Conservation (phyloP, 306 rosid species). For the Fragaria nilgerrensis region DNA sequence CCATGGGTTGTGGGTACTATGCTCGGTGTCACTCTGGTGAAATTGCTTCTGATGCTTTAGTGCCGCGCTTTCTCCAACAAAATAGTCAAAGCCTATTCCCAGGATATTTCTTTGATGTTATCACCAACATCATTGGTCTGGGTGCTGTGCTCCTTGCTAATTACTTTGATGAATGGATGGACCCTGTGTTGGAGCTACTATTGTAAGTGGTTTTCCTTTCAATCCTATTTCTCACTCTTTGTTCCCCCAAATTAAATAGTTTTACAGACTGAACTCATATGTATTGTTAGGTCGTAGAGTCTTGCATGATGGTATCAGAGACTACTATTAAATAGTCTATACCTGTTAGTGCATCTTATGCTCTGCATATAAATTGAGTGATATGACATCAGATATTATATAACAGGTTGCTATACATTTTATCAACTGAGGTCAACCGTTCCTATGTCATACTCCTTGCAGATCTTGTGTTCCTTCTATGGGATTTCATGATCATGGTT, state of each 20-base stretch:
- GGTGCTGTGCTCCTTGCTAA: slow-evolving; percentile 89
- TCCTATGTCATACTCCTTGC: background rate
- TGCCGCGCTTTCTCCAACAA: slow-evolving; percentile 84
- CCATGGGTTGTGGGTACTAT: slow-evolving; percentile 89
- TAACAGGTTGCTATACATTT: no score
- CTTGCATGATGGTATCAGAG: background rate
- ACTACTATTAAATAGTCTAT: background rate
- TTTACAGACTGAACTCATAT: background rate
- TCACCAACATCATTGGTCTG: slow-evolving; percentile 91
- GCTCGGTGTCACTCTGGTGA: slow-evolving; percentile 87
- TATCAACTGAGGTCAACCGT: background rate
- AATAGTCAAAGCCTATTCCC: slow-evolving; percentile 93
- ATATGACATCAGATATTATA: no score
- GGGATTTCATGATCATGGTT: background rate
- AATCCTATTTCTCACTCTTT: slow-evolving; percentile 14
- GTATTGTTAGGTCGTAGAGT: background rate
- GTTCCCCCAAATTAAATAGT: background rate
- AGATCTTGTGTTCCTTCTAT: background rate
- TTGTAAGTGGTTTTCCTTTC: slow-evolving; percentile 54
- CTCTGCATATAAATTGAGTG: no score
- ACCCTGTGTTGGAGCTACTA: slow-evolving; percentile 93
- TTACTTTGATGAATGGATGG: slow-evolving; percentile 81
- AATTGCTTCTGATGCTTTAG: slow-evolving; percentile 65
- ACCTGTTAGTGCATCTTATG: no score
- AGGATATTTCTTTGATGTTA: slow-evolving; percentile 93